These are phyloP conservation scores for Hypoxylon sp. DNA, from an alignment of 2,329 filamentous ascomycete species.

Conservation along the genomic window DNA sequence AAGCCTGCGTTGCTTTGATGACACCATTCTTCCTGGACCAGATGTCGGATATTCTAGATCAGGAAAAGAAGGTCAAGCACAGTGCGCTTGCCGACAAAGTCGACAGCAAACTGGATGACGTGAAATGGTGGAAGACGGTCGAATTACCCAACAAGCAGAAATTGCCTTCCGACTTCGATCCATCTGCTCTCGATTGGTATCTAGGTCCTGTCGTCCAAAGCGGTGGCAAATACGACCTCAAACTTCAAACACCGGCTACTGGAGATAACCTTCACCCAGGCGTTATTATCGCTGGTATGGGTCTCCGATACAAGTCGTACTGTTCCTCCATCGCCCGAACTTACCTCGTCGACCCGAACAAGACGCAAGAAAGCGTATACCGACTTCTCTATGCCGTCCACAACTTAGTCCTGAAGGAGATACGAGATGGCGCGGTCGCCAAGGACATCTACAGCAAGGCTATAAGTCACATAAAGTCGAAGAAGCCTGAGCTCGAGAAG, in stretches of 20 bases:
- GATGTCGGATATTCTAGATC: constrained; percentile 95
- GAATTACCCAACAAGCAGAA: constrained; percentile 75
- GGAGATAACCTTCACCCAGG: constrained; percentile 86
- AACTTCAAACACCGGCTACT: constrained; percentile 79
- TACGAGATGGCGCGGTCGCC: constrained; percentile 83
- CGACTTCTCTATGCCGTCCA: constrained; percentile 86
- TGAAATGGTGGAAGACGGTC: constrained; percentile 89
- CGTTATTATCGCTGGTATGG: constrained; percentile 91
- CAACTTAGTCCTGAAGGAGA: constrained; percentile 87
- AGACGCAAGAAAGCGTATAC: constrained; percentile 93
- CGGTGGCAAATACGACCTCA: constrained; percentile 92
- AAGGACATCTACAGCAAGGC: constrained; percentile 96
- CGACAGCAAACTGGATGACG: constrained; percentile 88
- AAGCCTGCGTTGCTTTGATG: constrained; percentile 93
- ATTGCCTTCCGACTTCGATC: constrained; percentile 86
- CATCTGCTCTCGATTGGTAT: constrained; percentile 91
- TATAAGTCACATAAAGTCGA: constrained; percentile 78
- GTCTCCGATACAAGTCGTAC: constrained; percentile 94
- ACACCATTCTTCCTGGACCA: constrained; percentile 97
- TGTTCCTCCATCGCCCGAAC: constrained; percentile 91
- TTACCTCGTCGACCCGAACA: constrained; percentile 96
- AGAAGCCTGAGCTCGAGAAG: constrained; percentile 95
- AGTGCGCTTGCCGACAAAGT: constrained; percentile 86
- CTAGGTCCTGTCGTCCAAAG: constrained; percentile 92
- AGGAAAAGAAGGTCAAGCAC: constrained; percentile 97